Evolutionary conservation across 129 eudicot species (phyloP).

Genomic region (Flaveria sonorensis): DNA sequence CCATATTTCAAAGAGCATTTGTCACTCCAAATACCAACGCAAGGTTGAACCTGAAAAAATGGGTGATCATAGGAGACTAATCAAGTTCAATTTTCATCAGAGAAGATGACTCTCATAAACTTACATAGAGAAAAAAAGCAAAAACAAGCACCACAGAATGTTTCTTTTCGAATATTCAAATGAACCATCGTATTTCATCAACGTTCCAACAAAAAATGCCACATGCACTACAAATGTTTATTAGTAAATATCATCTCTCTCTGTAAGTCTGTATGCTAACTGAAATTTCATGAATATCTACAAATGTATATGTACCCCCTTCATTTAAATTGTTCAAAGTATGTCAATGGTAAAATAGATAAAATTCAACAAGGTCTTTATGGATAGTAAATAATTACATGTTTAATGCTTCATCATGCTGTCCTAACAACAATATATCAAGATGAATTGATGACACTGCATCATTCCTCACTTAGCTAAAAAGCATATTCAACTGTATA

Average conservation of each 20-base stretch:
- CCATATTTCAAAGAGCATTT: conserved; percentile 94
- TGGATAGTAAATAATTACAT: conserved; percentile 7
- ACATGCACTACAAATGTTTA: conserved; percentile 2
- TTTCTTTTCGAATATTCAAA: not conserved
- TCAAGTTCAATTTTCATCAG: conserved; percentile 8
- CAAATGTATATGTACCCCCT: not conserved
- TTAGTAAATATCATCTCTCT: conserved; percentile 18
- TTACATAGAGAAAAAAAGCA: conserved; percentile 2
- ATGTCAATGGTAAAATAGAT: not conserved
- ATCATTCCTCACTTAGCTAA: conserved; percentile 14
- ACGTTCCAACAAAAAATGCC: not conserved
- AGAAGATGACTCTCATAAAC: conserved; percentile 1
- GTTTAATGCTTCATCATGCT: conserved; percentile 6
- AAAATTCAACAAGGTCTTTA: conserved; percentile 17
- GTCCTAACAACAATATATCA: conserved; percentile 9
- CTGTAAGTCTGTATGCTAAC: not conserved
- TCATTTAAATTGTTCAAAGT: not conserved
- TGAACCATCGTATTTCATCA: not conserved
- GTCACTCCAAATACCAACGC: conserved; percentile 99
- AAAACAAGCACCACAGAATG: conserved; percentile 3
- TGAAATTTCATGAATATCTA: conserved; percentile 6
- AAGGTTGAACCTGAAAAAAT: conserved; percentile 89
- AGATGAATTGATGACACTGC: conserved; percentile 3
- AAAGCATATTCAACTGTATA: not conserved
- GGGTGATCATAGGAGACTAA: conserved; percentile 13